Conservation (phyloP, 2,329 filamentous ascomycete genomes). For the Ceratocystis smalleyi region DNA sequence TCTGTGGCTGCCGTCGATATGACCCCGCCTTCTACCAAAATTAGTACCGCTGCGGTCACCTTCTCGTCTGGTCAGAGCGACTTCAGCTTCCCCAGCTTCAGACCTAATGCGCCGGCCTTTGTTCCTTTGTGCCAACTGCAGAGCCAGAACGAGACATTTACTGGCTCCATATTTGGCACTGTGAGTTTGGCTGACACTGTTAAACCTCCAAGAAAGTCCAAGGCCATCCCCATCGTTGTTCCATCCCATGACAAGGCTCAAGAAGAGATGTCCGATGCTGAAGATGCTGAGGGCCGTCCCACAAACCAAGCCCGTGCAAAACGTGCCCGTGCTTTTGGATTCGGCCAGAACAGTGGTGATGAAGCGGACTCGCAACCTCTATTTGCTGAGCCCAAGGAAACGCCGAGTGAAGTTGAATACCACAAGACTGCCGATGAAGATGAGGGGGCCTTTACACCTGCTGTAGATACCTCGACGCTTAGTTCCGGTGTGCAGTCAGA, state of each 20-base stretch:
- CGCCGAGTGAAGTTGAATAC: constrained; percentile 18
- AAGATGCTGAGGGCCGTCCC: constrained; percentile 40
- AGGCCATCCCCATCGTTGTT: constrained; percentile 66
- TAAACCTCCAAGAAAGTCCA: constrained; percentile 56
- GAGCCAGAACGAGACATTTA: constrained; percentile 29
- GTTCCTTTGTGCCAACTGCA: constrained; percentile 43
- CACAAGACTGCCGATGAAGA: constrained; percentile 21
- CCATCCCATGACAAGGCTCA: constrained; percentile 32
- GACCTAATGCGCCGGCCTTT: constrained; percentile 62
- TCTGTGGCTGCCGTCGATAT: constrained; percentile 24
- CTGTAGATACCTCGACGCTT: constrained; percentile 32
- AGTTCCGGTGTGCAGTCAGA: constrained; percentile 40
- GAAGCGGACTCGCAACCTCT: constrained; percentile 53
- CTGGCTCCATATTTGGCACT: constrained; percentile 50
- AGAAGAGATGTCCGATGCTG: constrained; percentile 21
- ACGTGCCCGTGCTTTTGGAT: constrained; percentile 45
- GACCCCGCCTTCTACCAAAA: constrained; percentile 30
- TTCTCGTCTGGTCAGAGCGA: constrained; percentile 53
- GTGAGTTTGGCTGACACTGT: constrained; percentile 50
- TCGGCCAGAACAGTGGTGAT: constrained; percentile 33
- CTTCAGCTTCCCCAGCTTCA: constrained; percentile 61
- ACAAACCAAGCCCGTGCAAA: constrained; percentile 57
- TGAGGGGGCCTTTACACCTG: constrained; percentile 27
- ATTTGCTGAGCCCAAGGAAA: constrained; percentile 44
- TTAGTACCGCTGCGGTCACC: constrained; percentile 53